Percentiles rank a stretch among this genome's conserved stretches.
Conservation (phyloP, 495 filamentous ascomycete genomes). For the Apodospora peruviana region DNA sequence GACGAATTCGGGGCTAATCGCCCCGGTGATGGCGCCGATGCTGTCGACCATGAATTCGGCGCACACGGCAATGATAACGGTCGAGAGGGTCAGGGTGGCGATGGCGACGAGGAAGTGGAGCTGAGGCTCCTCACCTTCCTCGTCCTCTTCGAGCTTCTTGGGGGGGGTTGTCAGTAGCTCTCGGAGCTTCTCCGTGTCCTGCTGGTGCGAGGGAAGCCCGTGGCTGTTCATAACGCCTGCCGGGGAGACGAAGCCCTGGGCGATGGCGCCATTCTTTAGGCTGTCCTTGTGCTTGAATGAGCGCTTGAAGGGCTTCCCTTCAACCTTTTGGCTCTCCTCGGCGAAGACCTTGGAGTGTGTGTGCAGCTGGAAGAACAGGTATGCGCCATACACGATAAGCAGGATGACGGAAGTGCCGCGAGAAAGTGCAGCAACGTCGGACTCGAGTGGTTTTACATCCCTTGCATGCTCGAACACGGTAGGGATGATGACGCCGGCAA, state of each 20-base stretch:
- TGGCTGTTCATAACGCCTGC: slow-evolving; percentile 45
- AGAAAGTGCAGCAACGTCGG: slow-evolving; percentile 53
- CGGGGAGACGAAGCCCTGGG: slow-evolving; percentile 53
- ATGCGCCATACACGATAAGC: slow-evolving; percentile 68
- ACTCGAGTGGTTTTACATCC: slow-evolving; percentile 14
- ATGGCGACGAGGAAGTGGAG: slow-evolving; percentile 65
- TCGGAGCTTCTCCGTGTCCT: slow-evolving; percentile 27
- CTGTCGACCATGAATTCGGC: slow-evolving; percentile 85
- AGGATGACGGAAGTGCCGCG: slow-evolving; percentile 70
- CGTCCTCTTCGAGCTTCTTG: slow-evolving; percentile 36
- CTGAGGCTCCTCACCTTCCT: slow-evolving; percentile 65
- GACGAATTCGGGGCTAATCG: slow-evolving; percentile 69
- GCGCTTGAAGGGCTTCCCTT: slow-evolving; percentile 36
- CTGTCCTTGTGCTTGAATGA: slow-evolving; percentile 4
- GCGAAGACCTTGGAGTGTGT: slow-evolving; percentile 73
- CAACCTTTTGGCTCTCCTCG: slow-evolving; percentile 62
- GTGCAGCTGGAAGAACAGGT: slow-evolving; percentile 77
- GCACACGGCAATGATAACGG: slow-evolving; percentile 77
- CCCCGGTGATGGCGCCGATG: slow-evolving; percentile 65
- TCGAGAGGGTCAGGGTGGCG: slow-evolving; percentile 62
- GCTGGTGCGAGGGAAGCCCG: slow-evolving; percentile 26
- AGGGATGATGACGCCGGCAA: slow-evolving; percentile 78
- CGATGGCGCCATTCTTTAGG: slow-evolving; percentile 52
- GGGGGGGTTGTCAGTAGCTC: slow-evolving; percentile 11
- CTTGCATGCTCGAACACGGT: slow-evolving; percentile 65